Conservation (phyloP, 2,329 filamentous ascomycete species). For the Fusarium papillatum region DNA sequence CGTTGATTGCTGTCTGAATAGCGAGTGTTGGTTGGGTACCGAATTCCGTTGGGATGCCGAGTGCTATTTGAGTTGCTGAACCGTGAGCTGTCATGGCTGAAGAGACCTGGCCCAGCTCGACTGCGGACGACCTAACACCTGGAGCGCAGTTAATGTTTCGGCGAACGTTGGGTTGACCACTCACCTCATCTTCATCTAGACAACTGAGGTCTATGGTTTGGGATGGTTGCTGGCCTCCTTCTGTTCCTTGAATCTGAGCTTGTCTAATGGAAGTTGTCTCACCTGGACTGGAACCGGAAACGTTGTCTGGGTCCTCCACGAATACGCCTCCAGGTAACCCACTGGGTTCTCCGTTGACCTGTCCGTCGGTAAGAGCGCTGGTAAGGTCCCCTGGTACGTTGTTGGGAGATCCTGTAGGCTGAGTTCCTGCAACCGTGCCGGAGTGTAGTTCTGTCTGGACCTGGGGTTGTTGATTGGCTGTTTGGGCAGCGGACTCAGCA, state of each 20-base stretch:
- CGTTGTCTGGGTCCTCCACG: constrained; percentile 10
- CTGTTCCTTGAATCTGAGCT: background rate
- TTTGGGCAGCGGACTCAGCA: background rate
- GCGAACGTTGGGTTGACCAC: constrained; percentile 37
- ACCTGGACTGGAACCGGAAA: background rate
- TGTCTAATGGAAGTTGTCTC: background rate
- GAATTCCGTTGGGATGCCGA: background rate
- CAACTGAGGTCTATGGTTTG: constrained; percentile 13
- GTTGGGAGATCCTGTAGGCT: background rate
- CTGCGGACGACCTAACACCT: constrained; percentile 26
- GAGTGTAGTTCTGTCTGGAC: background rate
- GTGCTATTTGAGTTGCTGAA: background rate
- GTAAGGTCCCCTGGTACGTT: background rate
- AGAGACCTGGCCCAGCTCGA: background rate
- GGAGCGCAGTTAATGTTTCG: constrained; percentile 45
- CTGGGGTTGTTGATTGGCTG: background rate
- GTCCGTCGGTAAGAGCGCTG: background rate
- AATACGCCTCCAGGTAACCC: constrained; percentile 25
- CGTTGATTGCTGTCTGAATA: background rate
- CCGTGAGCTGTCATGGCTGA: background rate
- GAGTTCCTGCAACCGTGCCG: background rate
- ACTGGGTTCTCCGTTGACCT: background rate
- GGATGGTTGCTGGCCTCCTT: background rate
- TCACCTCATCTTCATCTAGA: constrained; percentile 34
- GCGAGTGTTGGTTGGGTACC: background rate